Evolutionary conservation across 768 basidiomycete genomes (phyloP).

Genomic region (Coprinopsis strossmayeri): DNA sequence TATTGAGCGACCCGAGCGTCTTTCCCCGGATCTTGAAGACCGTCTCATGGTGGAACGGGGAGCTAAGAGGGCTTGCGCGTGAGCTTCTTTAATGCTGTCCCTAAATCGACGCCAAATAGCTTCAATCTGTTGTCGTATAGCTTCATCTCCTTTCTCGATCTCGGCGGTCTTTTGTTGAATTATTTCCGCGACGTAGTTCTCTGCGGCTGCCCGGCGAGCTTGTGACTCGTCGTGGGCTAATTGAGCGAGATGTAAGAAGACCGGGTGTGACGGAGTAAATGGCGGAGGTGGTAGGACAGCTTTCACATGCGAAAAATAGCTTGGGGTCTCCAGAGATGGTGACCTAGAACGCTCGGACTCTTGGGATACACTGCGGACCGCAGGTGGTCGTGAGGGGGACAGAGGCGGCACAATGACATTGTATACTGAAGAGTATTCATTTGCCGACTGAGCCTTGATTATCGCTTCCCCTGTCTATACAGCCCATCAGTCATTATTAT

Average conservation of each 20-base stretch:
- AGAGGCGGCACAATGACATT: conserved; percentile 36
- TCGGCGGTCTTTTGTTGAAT: conserved; percentile 48
- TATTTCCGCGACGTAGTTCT: conserved; percentile 49
- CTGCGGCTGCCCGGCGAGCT: conserved; percentile 46
- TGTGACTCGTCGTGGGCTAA: conserved; percentile 52
- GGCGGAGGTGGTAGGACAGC: conserved; percentile 71
- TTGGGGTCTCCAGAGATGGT: conserved; percentile 22
- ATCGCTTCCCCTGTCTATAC: conserved; percentile 33
- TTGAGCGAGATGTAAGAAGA: conserved; percentile 58
- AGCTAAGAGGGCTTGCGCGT: conserved; percentile 26
- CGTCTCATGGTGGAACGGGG: conserved; percentile 5
- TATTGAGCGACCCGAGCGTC: conserved; percentile 11
- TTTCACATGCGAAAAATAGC: conserved; percentile 46
- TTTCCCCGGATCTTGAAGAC: conserved; percentile 8
- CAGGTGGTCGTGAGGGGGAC: conserved; percentile 18
- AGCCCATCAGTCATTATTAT: conserved; percentile 8
- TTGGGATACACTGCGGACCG: conserved; percentile 21
- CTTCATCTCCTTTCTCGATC: conserved; percentile 48
- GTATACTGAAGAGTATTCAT: conserved; percentile 34
- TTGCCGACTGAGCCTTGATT: conserved; percentile 29
- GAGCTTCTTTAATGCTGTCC: conserved; percentile 37
- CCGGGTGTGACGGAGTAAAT: conserved; percentile 68
- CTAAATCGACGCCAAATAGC: conserved; percentile 56
- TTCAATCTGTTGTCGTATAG: conserved; percentile 53
- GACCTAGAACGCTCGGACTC: conserved; percentile 21